phyloP scores from a whole-genome alignment of 306 rosid genomes.

The Pterocarpus macrocarpus region DNA sequence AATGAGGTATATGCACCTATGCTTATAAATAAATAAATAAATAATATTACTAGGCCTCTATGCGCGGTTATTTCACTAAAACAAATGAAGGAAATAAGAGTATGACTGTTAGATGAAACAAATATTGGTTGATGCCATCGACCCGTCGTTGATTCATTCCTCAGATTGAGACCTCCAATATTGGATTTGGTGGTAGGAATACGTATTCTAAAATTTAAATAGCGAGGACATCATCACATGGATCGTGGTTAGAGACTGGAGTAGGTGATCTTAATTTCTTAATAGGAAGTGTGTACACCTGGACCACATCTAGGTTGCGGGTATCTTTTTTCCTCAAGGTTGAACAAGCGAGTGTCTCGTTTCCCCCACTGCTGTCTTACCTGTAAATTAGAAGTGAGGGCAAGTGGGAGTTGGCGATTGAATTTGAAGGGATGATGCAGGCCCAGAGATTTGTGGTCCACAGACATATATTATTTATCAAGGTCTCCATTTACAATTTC shows the following conservation, averaged over 20 bases:
- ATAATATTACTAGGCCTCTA: neutral
- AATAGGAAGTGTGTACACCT: neutral
- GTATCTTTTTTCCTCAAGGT: constrained; percentile 11
- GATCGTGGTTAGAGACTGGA: constrained; percentile 14
- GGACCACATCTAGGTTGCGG: constrained; percentile 23
- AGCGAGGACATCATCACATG: neutral
- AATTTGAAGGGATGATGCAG: neutral
- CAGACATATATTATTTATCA: neutral
- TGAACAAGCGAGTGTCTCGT: constrained; percentile 3
- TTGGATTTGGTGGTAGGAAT: constrained; percentile 9
- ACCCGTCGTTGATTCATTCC: neutral
- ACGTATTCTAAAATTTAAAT: neutral
- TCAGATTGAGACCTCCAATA: neutral
- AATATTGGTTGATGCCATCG: neutral
- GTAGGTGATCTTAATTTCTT: constrained; percentile 25
- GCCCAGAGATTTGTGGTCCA: constrained; percentile 20
- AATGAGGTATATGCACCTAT: neutral
- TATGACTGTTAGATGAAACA: neutral
- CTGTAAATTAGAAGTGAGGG: neutral
- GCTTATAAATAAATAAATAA: neutral
- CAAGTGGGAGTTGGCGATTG: neutral
- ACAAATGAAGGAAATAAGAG: neutral
- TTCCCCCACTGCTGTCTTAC: constrained; percentile 33
- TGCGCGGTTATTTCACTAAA: neutral
- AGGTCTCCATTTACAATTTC: neutral